Conservation (phyloP, 2,329 filamentous ascomycete genomes). For the Scleromitrula shiraiana region DNA sequence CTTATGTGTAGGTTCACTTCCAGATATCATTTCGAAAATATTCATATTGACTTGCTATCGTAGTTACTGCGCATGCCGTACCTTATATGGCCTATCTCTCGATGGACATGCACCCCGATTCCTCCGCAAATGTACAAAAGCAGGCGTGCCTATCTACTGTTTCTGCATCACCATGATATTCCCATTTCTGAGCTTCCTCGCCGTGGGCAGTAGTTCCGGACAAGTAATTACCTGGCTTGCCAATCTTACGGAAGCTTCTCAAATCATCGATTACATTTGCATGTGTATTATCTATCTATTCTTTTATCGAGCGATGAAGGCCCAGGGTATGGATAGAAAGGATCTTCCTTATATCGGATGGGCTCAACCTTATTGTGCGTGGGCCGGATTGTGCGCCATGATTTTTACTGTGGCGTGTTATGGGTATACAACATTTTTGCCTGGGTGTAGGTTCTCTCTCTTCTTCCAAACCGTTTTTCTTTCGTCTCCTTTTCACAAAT, state of each 20-base stretch:
- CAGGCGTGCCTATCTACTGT: conserved; percentile 54
- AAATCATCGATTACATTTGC: conserved; percentile 63
- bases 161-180: conserved; percentile 57
- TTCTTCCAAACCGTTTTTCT: not conserved
- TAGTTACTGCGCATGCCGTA: conserved; percentile 56
- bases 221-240: conserved; percentile 35
- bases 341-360: conserved; percentile 54
- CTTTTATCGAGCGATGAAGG: conserved; percentile 60
- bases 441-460: conserved; percentile 31
- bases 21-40: not conserved
- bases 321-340: conserved; percentile 57
- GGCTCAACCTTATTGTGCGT: conserved; percentile 59
- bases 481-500: not conserved
- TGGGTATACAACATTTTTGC: conserved; percentile 67
- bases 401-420: conserved; percentile 64
- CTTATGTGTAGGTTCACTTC: conserved; percentile 36
- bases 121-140: conserved; percentile 52
- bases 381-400: conserved; percentile 49
- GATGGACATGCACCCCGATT: conserved; percentile 56
- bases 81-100: conserved; percentile 60
- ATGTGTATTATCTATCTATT: conserved; percentile 63
- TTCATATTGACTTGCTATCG: no score
- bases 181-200: conserved; percentile 63
- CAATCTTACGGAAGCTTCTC: conserved; percentile 60
- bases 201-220: conserved; percentile 42